Base-by-base conservation (phyloP, 768 basidiomycete species). In the Kwoniella sp. region DNA sequence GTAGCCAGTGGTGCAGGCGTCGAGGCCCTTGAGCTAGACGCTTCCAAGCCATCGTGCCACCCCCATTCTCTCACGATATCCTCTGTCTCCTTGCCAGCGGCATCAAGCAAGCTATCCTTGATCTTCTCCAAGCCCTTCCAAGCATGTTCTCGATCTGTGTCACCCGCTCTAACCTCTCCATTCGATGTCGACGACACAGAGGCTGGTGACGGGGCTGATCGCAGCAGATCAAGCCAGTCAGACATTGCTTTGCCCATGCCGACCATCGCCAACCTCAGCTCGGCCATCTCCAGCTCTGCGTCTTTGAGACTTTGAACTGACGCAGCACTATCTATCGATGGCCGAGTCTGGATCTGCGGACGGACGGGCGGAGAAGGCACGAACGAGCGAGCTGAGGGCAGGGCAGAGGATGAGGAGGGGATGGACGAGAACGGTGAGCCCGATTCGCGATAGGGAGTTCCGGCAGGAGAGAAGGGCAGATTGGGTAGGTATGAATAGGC, bases 401-500 rank as follows among this genome's bases (percentile, higher is more conserved):
- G 45, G 11, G 67, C 69, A 9, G 70, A 61, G 7, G 62, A 47
- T 2, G 71, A 58, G 12, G 54, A 61, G 13, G 74, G 73, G 17
- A 73, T 73, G 8, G 70, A 60, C 1, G 76, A 73, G 56, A 73
- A 76, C 3, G 41, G 41, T 22, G 61, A 55, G 45, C 54, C 38
- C n/a, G 37, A 31, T 30, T 73, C 69, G 30, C 67, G 63, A 2
- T 54, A 20, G 15, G 69, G 60, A 0, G 69, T n/a, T 7, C 68
- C 47, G 1, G 50, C 26, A n/a, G 76, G 76, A 7, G 74, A 72
- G 62, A 77, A 76, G 8, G 75, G 70, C 0, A 75, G 59, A 60
- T 59, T 74, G 4, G 76, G 76, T 3, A 77, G 60, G 52, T 77
- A 80, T 2, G 77, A 71, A 45, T 79, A 84, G 1, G 87, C 85